Conservation (phyloP, 495 filamentous ascomycete genomes). For the Saxophila tyrrhenica region DNA sequence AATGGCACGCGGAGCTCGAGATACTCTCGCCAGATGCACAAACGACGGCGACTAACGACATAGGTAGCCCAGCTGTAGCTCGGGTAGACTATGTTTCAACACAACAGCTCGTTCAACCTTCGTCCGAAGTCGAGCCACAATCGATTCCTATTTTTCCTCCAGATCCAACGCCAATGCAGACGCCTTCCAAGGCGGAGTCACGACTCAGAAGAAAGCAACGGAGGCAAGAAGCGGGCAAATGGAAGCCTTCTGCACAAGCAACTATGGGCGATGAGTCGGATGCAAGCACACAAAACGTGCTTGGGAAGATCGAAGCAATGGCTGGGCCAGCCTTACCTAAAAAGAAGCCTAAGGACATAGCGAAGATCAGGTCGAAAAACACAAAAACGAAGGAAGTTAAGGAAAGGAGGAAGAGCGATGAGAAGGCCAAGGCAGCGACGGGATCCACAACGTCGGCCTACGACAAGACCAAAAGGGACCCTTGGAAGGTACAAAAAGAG, state of each 20-base stretch:
- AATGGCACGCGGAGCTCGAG: conserved; percentile 13
- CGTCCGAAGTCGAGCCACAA: background rate
- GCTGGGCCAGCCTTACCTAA: background rate
- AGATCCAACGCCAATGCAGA: background rate
- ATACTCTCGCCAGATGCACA: background rate
- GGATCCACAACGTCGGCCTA: background rate
- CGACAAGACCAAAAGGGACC: conserved; percentile 30
- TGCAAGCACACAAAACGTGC: background rate
- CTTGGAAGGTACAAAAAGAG: conserved; percentile 62
- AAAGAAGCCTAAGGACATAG: background rate
- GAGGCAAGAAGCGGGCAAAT: conserved; percentile 4
- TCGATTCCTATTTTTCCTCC: background rate
- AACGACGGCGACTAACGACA: background rate
- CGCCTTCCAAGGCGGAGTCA: background rate
- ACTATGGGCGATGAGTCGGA: background rate
- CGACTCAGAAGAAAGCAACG: conserved; percentile 4
- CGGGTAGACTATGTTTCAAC: background rate
- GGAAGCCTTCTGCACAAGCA: background rate
- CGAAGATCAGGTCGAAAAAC: background rate
- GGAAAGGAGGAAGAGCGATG: background rate
- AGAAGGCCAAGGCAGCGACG: background rate
- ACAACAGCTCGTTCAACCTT: background rate
- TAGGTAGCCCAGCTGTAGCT: background rate
- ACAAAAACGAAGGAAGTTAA: background rate
- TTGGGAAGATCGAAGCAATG: conserved; percentile 1